Base-by-base conservation (phyloP, 2,329 filamentous ascomycete genomes). In the Stemphylium lycopersici region DNA sequence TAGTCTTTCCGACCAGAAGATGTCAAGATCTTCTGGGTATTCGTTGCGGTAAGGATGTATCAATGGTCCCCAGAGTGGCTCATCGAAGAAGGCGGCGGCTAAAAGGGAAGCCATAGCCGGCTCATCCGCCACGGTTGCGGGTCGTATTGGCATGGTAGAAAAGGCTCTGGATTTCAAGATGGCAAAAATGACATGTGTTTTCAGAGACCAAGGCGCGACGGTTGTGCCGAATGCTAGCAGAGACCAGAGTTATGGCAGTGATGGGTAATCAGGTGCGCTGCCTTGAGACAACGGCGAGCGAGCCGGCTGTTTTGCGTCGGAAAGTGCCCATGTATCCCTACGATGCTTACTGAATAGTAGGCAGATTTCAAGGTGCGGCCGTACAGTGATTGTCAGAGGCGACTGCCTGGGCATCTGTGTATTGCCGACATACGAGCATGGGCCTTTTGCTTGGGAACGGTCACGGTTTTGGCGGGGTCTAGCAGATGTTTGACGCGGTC, bases 1-100 rank as follows among this genome's bases (percentile, higher is more conserved):
- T 7, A 66, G 29, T 4, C 16, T 41, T 11, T 65, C 42, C n/a
- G 52, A 61, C 65, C 67, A 72, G 50, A 57, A 73, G 6, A 65
- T 55, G 2, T 52, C 31, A 13, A 67, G 54, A 24, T 72, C 66
- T 15, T 63, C 52, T 2, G 69, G 68, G 39, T 65, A 69, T 8
- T 62, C 20, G 7, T 62, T 22, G 2, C 68, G 67, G 26, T 65
- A 31, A 0, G 70, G 71, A 54, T 72, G 70, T 16, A 74, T 62
- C 3, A 66, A 46, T 0, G 55, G 51, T 33, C 67, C 71, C 22
- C 66, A 68, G 16, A 71, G 61, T 22, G 65, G 55, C 43, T 74
- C 71, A n/a, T 71, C 56, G 52, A 68, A 72, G 48, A 70, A 74
- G 5, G 71, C 61, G 3, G 59, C 48, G 12, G 59, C 39, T 33